Evolutionary conservation across 2,329 filamentous ascomycete species (phyloP), one percentile per base, ranked within the genome.

Genomic region (Aquanectria penicillioides): DNA sequence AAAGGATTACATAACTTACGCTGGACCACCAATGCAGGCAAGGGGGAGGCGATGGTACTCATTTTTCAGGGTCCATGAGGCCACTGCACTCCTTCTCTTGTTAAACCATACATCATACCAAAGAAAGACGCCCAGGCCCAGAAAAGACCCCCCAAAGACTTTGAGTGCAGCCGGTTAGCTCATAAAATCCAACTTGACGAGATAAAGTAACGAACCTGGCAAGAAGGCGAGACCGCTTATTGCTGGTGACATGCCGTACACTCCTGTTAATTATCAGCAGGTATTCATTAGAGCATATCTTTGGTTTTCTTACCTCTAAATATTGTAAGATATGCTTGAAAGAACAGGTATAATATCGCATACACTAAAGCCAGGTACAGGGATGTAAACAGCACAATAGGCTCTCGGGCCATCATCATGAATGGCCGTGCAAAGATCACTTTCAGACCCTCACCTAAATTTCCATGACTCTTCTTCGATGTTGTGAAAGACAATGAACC

Each of bases 281-380:
- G 9, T 20, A 13, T 2, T 22, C 10, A 3, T 37, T 6, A 37
- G 7, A n/a, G n/a, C n/a, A n/a, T n/a, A n/a, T n/a, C n/a, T 2
- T 10, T 12, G 5, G 10, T 5, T 15, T 9, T 5, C 6, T 23
- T 12, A 13, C 56, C 62, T 20, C 59, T 53, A 34, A 67, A 67
- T 1, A 67, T 60, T 8, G 66, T 65, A 0, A 64, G 64, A 2
- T 67, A 67, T 15, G 60, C 62, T 31, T 67, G 59, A 0, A 67
- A 67, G 12, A 65, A 67, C 18, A 67, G 53, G 6, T 67, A 67
- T 2, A 67, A 54, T 1, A 60, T 53, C 0, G 62, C 55, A 7
- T 67, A 67, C 5, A 57, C 40, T 3, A 67, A 6, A 0, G 64
- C 62, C 0, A 67, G 57, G 12, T 67, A 67, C 0, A 52, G 36